A percentile compares a stretch with the other conserved stretches of the same genome.
These are phyloP conservation scores for Penicillium nordicum DNA, from an alignment of 2,329 filamentous ascomycete genomes.

Conservation along the genomic window DNA sequence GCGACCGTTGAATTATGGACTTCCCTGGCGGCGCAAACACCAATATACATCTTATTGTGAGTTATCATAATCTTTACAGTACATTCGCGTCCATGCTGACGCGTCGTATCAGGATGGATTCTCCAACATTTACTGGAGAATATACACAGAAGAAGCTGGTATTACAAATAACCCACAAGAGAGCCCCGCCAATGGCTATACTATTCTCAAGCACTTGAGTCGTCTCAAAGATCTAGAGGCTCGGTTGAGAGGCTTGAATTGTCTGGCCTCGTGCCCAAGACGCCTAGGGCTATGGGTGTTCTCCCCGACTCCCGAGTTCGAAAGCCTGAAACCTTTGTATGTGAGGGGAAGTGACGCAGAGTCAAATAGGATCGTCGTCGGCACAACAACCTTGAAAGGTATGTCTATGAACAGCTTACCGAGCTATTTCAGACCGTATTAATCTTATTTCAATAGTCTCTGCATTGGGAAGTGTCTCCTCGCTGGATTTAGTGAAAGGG, in stretches of 20 bases:
- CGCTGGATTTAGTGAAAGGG: conserved; percentile 36
- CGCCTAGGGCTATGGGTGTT: conserved; percentile 42
- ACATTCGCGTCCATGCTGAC: conserved; percentile 20
- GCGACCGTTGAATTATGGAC: conserved; percentile 39
- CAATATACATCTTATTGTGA: conserved; percentile 43
- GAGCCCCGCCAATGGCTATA: conserved; percentile 36
- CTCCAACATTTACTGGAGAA: conserved; percentile 43
- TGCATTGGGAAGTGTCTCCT: conserved; percentile 35
- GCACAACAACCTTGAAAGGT: conserved; percentile 36
- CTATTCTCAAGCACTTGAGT: conserved; percentile 38
- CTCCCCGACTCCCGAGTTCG: conserved; percentile 38
- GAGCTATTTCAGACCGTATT: background rate
- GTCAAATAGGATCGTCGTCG: conserved; percentile 31
- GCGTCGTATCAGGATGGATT: conserved; percentile 38
- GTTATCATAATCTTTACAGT: conserved; percentile 19
- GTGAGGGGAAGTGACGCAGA: conserved; percentile 24
- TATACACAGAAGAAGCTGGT: conserved; percentile 39
- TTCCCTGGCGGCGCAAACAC: conserved; percentile 43
- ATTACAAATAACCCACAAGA: conserved; percentile 31
- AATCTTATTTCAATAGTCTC: conserved; percentile 25
- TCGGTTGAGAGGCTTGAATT: conserved; percentile 35
- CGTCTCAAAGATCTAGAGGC: conserved; percentile 41
- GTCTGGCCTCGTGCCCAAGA: conserved; percentile 39
- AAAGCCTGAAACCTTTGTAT: conserved; percentile 31
- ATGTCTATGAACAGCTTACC: background rate